Base-by-base conservation (phyloP, 2,329 filamentous ascomycete genomes). In the Neodidymelliopsis sp. region DNA sequence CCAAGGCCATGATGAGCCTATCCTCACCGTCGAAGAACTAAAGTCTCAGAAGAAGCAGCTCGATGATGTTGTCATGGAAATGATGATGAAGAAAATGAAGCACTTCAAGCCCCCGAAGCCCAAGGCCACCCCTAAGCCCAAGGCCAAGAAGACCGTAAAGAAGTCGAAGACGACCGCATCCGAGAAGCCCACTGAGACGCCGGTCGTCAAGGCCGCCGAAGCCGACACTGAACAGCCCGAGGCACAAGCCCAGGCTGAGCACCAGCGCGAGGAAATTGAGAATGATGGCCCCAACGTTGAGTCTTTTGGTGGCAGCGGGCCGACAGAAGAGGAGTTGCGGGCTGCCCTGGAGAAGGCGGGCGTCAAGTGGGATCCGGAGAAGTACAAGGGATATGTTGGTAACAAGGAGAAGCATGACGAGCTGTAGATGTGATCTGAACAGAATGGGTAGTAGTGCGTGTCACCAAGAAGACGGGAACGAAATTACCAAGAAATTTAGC, bases 41-140 rank as follows among this genome's bases (percentile, higher is more conserved):
- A 77, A 84, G 49, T 79, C 78, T 18, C 88, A 87, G 72, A 81
- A 85, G 12, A 84, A 86, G 62, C 84, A 89, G 69, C 80, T 97
- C 6, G 84, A 88, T 68, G 85, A 89, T 67, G 83, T 81, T 4
- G 83, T 84, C 60, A 81, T 87, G 69, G 84, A 90, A 18, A 79
- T 92, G 37, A 81, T 90, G 44, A 83, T 87, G 77, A 72, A 75
- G 46, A 79, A 79, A 66, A 81, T 81, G 70, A 66, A 69, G 42
- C 70, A 74, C 45, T 74, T 76, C 56, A 67, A 74, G 20, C 76
- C 70, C 34, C 77, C 70, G 44, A 70, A 73, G 50, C 64, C 63
- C 22, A 73, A 71, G 51, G 33, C 63, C 4, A 65, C 71, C 58
- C 41, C 63, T 62, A 64, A 66, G 52, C 45, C 62, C 56, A 68